These are phyloP conservation scores for Fusarium sp. DNA, from an alignment of 2,329 filamentous ascomycete genomes.

Conservation along the genomic window DNA sequence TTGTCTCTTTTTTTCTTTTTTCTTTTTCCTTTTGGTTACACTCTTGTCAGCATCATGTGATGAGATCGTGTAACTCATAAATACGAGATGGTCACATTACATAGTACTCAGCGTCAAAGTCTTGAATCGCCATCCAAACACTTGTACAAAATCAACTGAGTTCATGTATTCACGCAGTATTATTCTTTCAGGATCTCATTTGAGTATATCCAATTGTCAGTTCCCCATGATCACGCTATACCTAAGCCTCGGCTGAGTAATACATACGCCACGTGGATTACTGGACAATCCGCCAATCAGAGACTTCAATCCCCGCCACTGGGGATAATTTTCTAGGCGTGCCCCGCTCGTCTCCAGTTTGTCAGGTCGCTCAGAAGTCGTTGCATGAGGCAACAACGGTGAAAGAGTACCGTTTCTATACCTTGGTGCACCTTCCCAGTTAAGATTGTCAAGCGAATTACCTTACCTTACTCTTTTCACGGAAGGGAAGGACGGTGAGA, in stretches of 20 bases:
- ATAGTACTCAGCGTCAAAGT: not conserved
- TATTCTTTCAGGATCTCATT: not conserved
- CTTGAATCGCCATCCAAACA: not conserved
- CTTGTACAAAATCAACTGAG: not conserved
- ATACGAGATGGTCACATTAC: not conserved
- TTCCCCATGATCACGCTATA: not conserved
- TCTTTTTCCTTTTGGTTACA: not conserved
- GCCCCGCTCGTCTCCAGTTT: constrained; percentile 25
- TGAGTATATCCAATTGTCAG: not conserved
- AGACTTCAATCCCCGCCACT: not conserved
- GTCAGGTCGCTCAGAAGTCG: constrained; percentile 23
- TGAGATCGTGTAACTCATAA: not conserved
- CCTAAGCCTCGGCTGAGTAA: not conserved
- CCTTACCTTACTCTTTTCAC: not conserved
- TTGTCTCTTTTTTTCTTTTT: not conserved
- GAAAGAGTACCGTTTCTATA: constrained; percentile 28
- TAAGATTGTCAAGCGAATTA: not conserved
- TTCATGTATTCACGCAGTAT: not conserved
- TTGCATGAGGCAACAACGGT: not conserved
- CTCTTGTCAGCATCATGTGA: not conserved
- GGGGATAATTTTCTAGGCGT: constrained; percentile 6
- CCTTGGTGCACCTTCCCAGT: not conserved
- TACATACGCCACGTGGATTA: constrained; percentile 6
- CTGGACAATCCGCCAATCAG: not conserved
- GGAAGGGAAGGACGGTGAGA: constrained; percentile 5